A percentile compares a stretch with the other conserved stretches of the same genome.
Conservation (phyloP, 2,329 filamentous ascomycete genomes). For the Calonectria pseudoreteaudii region DNA sequence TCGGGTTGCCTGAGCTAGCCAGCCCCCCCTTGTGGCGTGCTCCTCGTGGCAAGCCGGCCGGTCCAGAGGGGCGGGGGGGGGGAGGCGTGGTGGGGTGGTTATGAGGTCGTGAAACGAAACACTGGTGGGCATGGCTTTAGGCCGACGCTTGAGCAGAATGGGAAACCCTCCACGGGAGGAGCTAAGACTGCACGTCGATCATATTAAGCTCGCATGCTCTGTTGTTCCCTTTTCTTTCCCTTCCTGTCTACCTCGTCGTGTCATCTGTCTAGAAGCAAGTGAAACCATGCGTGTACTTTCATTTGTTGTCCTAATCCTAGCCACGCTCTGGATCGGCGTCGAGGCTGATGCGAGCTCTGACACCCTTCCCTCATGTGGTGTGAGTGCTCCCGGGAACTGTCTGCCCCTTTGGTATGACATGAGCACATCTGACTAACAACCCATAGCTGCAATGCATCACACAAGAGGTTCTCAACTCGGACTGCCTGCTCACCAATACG, state of each 20-base stretch:
- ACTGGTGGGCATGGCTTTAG: not conserved
- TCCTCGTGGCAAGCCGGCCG: not conserved
- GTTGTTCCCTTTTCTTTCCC: not conserved
- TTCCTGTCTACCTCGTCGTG: not conserved
- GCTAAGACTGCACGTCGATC: not conserved
- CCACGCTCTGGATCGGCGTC: constrained; percentile 25
- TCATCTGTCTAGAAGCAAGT: not conserved
- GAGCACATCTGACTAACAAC: constrained; percentile 5
- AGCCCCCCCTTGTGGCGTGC: not conserved
- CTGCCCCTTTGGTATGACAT: not conserved
- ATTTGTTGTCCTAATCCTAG: constrained; percentile 20
- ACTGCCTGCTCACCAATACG: constrained; percentile 29
- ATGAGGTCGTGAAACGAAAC: not conserved
- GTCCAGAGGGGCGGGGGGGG: too few relatives aligned
- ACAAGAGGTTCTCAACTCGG: constrained; percentile 12
- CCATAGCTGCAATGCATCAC: constrained; percentile 35
- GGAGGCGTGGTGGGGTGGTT: not conserved
- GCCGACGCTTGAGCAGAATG: not conserved
- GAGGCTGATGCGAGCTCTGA: constrained; percentile 17
- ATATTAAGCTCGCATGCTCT: not conserved
- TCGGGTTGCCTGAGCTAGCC: not conserved
- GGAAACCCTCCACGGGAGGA: not conserved
- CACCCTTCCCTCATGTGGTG: constrained; percentile 28
- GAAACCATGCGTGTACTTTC: constrained; percentile 27
- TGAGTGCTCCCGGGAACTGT: not conserved